These are phyloP conservation scores for Fusarium sp. DNA, from an alignment of 2,329 filamentous ascomycete species.

Conservation along the genomic window DNA sequence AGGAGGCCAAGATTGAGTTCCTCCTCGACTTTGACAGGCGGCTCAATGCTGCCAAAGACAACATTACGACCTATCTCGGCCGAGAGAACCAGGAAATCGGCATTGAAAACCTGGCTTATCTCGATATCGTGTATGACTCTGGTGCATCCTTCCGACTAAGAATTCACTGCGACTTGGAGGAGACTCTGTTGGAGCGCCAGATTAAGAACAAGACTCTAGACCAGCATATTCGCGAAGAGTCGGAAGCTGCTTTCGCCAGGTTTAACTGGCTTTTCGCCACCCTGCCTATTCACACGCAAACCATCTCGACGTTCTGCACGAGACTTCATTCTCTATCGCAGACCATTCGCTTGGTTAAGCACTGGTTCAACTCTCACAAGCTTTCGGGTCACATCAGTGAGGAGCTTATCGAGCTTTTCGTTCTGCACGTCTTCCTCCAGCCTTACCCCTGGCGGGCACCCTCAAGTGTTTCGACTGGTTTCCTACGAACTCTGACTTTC, in stretches of 20 bases:
- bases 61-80: constrained; percentile 77
- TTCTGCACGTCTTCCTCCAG: constrained; percentile 80
- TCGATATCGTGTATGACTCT: constrained; percentile 81
- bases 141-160: constrained; percentile 84
- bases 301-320: constrained; percentile 82
- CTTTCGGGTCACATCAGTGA: constrained; percentile 80
- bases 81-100: constrained; percentile 79
- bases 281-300: constrained; percentile 83
- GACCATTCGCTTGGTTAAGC: constrained; percentile 86
- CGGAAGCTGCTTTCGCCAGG: constrained; percentile 74
- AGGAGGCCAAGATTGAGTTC: constrained; percentile 94
- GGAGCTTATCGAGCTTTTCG: constrained; percentile 87
- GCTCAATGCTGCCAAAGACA: constrained; percentile 70
- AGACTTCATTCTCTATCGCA: constrained; percentile 83
- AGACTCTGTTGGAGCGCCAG: constrained; percentile 81
- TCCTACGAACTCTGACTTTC: constrained; percentile 83
- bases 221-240: constrained; percentile 73
- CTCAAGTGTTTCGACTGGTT: constrained; percentile 80
- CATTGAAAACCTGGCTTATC: constrained; percentile 80
- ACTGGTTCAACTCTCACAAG: constrained; percentile 89
- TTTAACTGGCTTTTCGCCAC: constrained; percentile 80
- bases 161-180: constrained; percentile 90
- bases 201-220: constrained; percentile 79
- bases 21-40: constrained; percentile 80
- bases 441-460: constrained; percentile 85